A percentile compares a stretch with the other conserved stretches of the same genome.
These are phyloP conservation scores for Aspergillus persii DNA, from an alignment of 2,329 filamentous ascomycete genomes.

Conservation along the genomic window DNA sequence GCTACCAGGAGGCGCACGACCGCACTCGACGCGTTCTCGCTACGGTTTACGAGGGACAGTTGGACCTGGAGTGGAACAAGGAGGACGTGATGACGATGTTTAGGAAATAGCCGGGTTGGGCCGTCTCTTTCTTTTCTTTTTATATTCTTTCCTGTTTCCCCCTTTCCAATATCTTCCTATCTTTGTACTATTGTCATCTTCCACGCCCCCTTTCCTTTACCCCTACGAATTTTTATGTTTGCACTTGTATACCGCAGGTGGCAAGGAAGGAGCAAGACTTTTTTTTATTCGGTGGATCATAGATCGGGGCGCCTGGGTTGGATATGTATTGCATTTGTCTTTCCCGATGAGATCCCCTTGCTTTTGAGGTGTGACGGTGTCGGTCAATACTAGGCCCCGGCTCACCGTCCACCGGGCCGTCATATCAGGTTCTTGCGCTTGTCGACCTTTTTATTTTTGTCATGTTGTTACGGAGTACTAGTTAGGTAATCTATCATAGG, in stretches of 20 bases:
- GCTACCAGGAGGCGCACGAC: conserved; percentile 56
- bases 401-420: neutral
- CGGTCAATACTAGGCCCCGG: neutral
- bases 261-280: neutral
- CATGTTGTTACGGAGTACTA: neutral
- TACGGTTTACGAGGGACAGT: conserved; percentile 44
- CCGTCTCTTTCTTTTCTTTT: neutral
- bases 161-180: neutral
- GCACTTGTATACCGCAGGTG: neutral
- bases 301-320: neutral
- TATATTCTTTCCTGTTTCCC: neutral
- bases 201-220: neutral
- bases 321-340: neutral
- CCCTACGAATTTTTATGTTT: neutral
- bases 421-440: neutral
- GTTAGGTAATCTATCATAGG: neutral
- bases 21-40: conserved; percentile 46
- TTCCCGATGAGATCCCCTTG: neutral
- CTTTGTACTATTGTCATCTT: neutral
- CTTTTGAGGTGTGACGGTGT: neutral
- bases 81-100: conserved; percentile 46
- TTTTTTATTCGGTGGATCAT: neutral
- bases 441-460: neutral
- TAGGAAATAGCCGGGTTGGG: conserved; percentile 29
- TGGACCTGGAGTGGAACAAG: conserved; percentile 49